Conservation (phyloP, 257 asterid genomes). For the Nicotiana knightiana region DNA sequence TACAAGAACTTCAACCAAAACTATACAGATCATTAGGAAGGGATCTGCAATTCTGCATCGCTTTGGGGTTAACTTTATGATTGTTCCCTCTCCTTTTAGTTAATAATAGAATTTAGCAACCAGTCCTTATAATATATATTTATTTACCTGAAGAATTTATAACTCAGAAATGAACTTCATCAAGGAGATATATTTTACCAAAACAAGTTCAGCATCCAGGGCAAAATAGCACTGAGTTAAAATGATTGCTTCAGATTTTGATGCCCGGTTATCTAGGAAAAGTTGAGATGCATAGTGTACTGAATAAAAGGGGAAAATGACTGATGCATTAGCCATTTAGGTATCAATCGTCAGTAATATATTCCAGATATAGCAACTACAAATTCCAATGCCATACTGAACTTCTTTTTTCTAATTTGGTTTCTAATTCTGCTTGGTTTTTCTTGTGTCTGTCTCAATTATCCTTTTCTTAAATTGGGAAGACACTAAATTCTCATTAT, state of each 20-base stretch:
- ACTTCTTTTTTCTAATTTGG: not conserved
- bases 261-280: not conserved
- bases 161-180: not conserved
- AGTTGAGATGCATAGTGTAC: not conserved
- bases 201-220: not conserved
- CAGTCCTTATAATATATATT: not conserved
- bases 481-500: constrained; percentile 4
- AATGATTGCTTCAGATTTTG: not conserved
- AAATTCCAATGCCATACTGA: not conserved
- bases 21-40: not conserved
- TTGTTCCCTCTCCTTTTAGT: not conserved
- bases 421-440: not conserved
- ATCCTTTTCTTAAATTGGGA: not conserved
- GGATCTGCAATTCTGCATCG: not conserved
- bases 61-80: not conserved
- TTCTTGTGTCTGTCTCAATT: not conserved
- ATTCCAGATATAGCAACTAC: not conserved
- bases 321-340: constrained; percentile 4
- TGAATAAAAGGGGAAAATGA: not conserved
- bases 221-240: not conserved
- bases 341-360: not conserved
- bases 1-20: not conserved
- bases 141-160: not conserved
- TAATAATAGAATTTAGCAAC: not conserved
- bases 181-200: not conserved